A percentile compares a stretch with the other conserved stretches of the same genome.
Conservation (phyloP, 768 basidiomycete genomes). For the Tricholoma bakamatsutake region DNA sequence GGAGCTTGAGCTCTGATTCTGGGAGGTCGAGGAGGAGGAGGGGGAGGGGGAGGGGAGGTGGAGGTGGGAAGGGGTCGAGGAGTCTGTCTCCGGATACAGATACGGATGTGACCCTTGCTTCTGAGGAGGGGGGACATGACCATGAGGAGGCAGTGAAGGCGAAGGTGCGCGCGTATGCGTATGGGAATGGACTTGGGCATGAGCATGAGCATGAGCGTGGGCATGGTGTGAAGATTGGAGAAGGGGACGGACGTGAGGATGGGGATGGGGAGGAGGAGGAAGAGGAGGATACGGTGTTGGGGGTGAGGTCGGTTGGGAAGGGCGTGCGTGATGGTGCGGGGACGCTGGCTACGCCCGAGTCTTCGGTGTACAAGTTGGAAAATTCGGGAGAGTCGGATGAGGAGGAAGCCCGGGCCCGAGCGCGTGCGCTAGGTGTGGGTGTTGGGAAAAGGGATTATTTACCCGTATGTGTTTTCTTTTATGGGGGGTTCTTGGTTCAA, state of each 20-base stretch:
- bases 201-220: slow-evolving; percentile 16
- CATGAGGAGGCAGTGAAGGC: slow-evolving; percentile 3
- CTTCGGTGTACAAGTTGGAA: slow-evolving; percentile 19
- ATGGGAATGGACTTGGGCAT: background rate
- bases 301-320: slow-evolving; percentile 9
- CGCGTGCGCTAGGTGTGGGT: background rate
- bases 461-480: slow-evolving; percentile 10
- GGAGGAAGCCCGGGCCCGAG: background rate
- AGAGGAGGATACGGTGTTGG: slow-evolving; percentile 18
- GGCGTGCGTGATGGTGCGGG: slow-evolving; percentile 9
- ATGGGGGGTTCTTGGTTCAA: background rate
- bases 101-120: slow-evolving; percentile 24
- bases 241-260: slow-evolving; percentile 6
- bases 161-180: background rate
- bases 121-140: slow-evolving; percentile 28
- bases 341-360: slow-evolving; percentile 23
- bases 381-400: slow-evolving; percentile 5
- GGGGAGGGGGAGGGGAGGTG: slow-evolving; percentile 9
- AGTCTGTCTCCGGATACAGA: slow-evolving; percentile 18
- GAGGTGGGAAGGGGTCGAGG: slow-evolving; percentile 19
- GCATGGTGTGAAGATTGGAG: background rate
- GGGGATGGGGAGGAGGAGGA: slow-evolving; percentile 19
- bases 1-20: slow-evolving; percentile 64
- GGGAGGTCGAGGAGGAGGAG: slow-evolving; percentile 38
- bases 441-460: slow-evolving; percentile 5